phyloP scores from a whole-genome alignment of 805 yeast species.

The Tetrapisispora pingtungensis region DNA sequence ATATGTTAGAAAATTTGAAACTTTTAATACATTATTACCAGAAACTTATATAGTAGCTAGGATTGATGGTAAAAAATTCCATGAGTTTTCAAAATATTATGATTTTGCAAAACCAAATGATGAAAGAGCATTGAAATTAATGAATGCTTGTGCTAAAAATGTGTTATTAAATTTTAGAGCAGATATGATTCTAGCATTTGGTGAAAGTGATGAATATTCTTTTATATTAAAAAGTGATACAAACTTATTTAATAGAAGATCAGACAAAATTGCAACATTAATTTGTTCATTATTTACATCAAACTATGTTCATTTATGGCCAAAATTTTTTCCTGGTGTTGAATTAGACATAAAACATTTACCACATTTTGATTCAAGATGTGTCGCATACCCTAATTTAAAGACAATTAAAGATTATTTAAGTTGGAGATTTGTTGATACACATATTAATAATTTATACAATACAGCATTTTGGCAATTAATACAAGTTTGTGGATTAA shows the following conservation, averaged over 20 bases:
- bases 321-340: conserved; percentile 40
- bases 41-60: conserved; percentile 75
- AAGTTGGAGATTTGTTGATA: conserved; percentile 93
- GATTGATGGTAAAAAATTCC: conserved; percentile 92
- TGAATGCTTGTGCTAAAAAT: conserved; percentile 70
- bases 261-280: conserved; percentile 65
- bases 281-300: conserved; percentile 78
- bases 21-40: conserved; percentile 61
- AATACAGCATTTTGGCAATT: conserved; percentile 89
- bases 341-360: conserved; percentile 43
- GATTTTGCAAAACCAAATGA: conserved; percentile 86
- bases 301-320: conserved; percentile 63
- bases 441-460: conserved; percentile 89
- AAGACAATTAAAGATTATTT: conserved; percentile 65
- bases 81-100: conserved; percentile 66
- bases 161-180: conserved; percentile 50
- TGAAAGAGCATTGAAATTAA: conserved; percentile 56
- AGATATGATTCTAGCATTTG: conserved; percentile 79
- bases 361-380: conserved; percentile 88
- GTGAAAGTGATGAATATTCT: conserved; percentile 92
- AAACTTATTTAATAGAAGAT: conserved; percentile 72
- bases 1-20: conserved; percentile 76
- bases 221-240: conserved; percentile 60
- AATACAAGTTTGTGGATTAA: conserved; percentile 56
- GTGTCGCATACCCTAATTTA: conserved; percentile 69